Conservation (phyloP, 768 basidiomycete species). For the Tubosaeta sp. region DNA sequence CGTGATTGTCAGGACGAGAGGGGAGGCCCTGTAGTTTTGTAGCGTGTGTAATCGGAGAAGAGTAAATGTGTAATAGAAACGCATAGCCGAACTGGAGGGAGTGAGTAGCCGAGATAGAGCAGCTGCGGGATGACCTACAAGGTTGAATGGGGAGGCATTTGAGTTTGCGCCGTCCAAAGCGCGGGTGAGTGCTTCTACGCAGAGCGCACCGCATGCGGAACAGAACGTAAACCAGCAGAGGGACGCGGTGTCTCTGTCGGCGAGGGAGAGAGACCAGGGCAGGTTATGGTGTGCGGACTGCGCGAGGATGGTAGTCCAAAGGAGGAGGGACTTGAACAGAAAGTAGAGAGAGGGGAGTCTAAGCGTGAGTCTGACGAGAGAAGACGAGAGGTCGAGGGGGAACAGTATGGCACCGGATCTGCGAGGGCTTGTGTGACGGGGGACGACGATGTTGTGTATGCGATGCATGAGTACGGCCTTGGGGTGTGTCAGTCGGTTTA, state of each 20-base stretch:
- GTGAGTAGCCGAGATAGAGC: conserved; percentile 2
- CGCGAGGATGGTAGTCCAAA: conserved; percentile 57
- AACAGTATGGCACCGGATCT: conserved; percentile 35
- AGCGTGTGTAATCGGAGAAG: conserved; percentile 56
- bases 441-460: conserved; percentile 74
- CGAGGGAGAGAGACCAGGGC: conserved; percentile 37
- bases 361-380: conserved; percentile 52
- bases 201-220: conserved; percentile 60
- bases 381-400: conserved; percentile 60
- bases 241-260: conserved; percentile 49
- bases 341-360: conserved; percentile 64
- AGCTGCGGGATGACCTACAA: conserved; percentile 45
- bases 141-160: conserved; percentile 63
- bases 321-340: conserved; percentile 48
- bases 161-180: conserved; percentile 61
- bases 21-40: conserved; percentile 40
- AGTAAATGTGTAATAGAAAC: conserved; percentile 71
- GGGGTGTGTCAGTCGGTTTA: conserved; percentile 1
- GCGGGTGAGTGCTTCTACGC: conserved; percentile 61
- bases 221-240: conserved; percentile 75
- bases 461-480: conserved; percentile 70
- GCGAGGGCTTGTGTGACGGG: conserved; percentile 22
- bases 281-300: conserved; percentile 44
- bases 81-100: conserved; percentile 63
- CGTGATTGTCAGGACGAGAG: conserved; percentile 68